Evolutionary conservation across 225 moss, liverwort and hornwort species (phyloP), one percentile per base, ranked within the genome.

Genomic region (Marchantia polymorpha): DNA sequence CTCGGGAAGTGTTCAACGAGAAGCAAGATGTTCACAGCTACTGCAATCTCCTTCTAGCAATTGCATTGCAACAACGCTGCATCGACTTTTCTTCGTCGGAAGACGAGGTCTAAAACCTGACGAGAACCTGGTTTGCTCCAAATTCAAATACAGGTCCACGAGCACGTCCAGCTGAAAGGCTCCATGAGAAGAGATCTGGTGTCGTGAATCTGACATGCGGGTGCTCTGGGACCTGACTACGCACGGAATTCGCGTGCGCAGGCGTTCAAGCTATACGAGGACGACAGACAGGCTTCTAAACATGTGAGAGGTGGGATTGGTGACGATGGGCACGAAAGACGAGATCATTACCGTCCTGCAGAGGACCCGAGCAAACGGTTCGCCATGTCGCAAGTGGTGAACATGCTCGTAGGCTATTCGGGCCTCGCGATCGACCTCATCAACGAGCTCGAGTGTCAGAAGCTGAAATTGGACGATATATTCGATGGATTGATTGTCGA

Each of bases 301-400:
- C 39, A 22, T 72, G 46, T 39, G 23, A 8, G 72, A 51, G 10
- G 3, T 49, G 9, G 1, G 22, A 6, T 14, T 72, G 22, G 3
- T 52, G 20, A 20, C 20, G 2, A 49, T 49, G 7, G 16, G 39
- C 50, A 12, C 50, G 5, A 7, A 10, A 22, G 49, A 22, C 20
- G 72, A 72, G 60, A 47, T 88, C 54, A 51, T 65, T 22, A 70
- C 79, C 11, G 64, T 89, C 13, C 14, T 87, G 12, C 86, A 84
- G 9, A n/a, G 0, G 69, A 81, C 0, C 82, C 82, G 13, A 85
- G 81, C 0, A 89, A 55, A 22, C 81, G 91, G n/a, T 89, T 89
- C 3, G 77, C 12, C 61, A 91, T 91, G 86, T 47, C 87, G 47
- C 82, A 87, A 3, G 89, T 91, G 50, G 89, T 88, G 64, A 83